These are phyloP conservation scores for Fusarium sp. DNA, from an alignment of 2,329 filamentous ascomycete species.

Conservation along the genomic window DNA sequence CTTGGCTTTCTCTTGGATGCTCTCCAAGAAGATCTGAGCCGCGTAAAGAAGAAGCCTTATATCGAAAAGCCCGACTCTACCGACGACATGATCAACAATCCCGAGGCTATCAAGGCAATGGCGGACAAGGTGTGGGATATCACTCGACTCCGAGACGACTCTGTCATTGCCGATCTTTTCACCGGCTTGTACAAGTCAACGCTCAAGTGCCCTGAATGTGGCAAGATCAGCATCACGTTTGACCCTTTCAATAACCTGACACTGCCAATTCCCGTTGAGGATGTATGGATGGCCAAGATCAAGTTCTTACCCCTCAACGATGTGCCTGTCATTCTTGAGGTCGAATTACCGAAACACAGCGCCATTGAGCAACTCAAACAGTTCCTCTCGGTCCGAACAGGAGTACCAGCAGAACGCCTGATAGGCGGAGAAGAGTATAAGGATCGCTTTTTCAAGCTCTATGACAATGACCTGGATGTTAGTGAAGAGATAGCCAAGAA, in stretches of 20 bases:
- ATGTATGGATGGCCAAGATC: conserved; percentile 80
- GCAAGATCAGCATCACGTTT: conserved; percentile 98
- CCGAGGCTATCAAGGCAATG: conserved; percentile 83
- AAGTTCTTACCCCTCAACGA: conserved; percentile 83
- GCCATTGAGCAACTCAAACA: conserved; percentile 77
- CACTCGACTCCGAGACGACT: conserved; percentile 92
- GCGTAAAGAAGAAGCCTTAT: conserved; percentile 95
- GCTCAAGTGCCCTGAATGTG: conserved; percentile 88
- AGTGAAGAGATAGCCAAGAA: conserved; percentile 79
- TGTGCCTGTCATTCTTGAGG: conserved; percentile 75
- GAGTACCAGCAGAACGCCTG: conserved; percentile 74
- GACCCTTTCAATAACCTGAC: conserved; percentile 97
- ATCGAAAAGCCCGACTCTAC: conserved; percentile 98
- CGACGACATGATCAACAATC: conserved; percentile 91
- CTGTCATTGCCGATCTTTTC: conserved; percentile 94
- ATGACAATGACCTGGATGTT: conserved; percentile 76
- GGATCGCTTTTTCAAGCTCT: conserved; percentile 87
- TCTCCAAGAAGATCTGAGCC: conserved; percentile 93
- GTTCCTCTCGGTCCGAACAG: conserved; percentile 76
- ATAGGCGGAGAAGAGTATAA: conserved; percentile 87
- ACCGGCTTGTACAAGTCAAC: conserved; percentile 99
- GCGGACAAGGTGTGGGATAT: conserved; percentile 92
- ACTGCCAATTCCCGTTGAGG: conserved; percentile 88
- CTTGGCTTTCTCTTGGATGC: conserved; percentile 94
- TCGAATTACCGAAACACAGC: conserved; percentile 84